phyloP scores from a whole-genome alignment of 2,329 filamentous ascomycete species.

The Trichoderma afroharzianum region DNA sequence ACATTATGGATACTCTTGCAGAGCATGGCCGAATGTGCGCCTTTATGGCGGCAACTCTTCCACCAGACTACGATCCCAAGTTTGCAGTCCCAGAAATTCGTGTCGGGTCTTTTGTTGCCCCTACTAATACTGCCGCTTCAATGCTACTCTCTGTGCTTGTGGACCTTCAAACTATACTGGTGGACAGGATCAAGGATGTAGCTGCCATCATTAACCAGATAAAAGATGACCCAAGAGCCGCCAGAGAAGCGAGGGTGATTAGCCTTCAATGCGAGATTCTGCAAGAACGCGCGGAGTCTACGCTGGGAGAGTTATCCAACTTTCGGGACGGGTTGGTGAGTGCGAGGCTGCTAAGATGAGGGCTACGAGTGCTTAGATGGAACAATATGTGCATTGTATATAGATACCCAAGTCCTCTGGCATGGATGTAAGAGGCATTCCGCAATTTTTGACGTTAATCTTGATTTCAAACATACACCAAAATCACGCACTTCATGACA shows the following conservation, averaged over 20 bases:
- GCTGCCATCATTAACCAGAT: constrained; percentile 7
- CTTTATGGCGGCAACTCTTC: constrained; percentile 27
- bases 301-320: constrained; percentile 21
- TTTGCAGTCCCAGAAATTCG: constrained; percentile 39
- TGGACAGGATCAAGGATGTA: constrained; percentile 20
- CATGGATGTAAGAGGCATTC: background rate
- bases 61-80: constrained; percentile 28
- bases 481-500: background rate
- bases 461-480: background rate
- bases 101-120: constrained; percentile 38
- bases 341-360: background rate
- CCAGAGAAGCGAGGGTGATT: constrained; percentile 24
- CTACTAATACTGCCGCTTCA: constrained; percentile 30
- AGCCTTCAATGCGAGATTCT: constrained; percentile 29
- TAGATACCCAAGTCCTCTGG: background rate
- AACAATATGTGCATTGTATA: background rate
- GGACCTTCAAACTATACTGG: constrained; percentile 29
- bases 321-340: constrained; percentile 4
- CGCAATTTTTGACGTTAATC: background rate
- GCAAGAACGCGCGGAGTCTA: constrained; percentile 21
- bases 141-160: constrained; percentile 33
- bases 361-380: background rate
- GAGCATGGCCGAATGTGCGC: constrained; percentile 32
- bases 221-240: constrained; percentile 2
- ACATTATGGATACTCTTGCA: constrained; percentile 35